Conservation (phyloP, 1,139 yeast genomes). For the Yamadazyma pseudoaaseri region DNA sequence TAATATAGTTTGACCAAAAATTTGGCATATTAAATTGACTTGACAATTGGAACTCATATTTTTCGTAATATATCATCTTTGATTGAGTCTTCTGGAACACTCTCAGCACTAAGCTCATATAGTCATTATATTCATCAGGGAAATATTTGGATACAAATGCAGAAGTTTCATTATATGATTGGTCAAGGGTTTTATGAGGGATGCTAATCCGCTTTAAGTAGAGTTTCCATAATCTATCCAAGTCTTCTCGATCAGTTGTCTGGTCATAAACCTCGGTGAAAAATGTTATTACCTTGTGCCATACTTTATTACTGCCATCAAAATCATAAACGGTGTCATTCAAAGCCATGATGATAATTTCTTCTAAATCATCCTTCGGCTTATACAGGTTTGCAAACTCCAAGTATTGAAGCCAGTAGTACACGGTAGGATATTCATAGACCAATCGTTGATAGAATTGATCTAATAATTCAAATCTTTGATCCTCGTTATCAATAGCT, state of each 20-base stretch:
- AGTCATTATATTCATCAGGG: conserved; percentile 33
- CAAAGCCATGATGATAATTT: conserved; percentile 21
- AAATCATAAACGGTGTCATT: conserved; percentile 32
- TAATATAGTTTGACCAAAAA: conserved; percentile 34
- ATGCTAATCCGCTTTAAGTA: conserved; percentile 34
- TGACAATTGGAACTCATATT: conserved; percentile 18
- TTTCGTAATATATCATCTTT: conserved; percentile 25
- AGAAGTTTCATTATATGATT: conserved; percentile 44
- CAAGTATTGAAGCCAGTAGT: conserved; percentile 21
- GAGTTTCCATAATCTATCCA: conserved; percentile 22
- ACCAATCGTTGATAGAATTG: conserved; percentile 20
- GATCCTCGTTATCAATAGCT: conserved; percentile 14
- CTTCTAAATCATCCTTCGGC: conserved; percentile 11
- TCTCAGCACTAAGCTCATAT: conserved; percentile 39
- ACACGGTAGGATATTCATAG: conserved; percentile 18
- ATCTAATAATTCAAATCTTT: conserved; percentile 12
- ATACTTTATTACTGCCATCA: conserved; percentile 31
- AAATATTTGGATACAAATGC: conserved; percentile 35
- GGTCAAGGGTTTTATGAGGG: conserved; percentile 44
- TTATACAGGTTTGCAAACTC: conserved; percentile 11
- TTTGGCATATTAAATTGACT: conserved; percentile 17
- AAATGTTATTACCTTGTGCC: conserved; percentile 26
- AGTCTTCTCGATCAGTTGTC: conserved; percentile 13
- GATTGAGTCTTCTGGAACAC: conserved; percentile 29
- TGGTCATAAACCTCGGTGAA: conserved; percentile 11